A percentile compares a stretch with the other conserved stretches of the same genome.
phyloP scores from a whole-genome alignment of 176 grass and related monocot species.

The Secale cereale region DNA sequence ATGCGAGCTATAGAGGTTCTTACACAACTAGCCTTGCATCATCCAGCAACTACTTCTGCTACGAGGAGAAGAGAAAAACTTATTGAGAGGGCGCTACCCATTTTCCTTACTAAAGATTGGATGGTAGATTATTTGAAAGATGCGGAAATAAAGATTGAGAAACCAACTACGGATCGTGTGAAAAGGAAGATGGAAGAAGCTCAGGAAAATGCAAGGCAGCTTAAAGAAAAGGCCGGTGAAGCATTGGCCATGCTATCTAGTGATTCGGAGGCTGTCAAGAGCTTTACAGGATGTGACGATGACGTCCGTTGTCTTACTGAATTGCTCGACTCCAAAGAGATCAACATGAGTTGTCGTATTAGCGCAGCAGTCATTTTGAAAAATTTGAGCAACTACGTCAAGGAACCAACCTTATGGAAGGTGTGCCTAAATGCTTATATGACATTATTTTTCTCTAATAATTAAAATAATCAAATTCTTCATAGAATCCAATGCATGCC shows the following conservation, averaged over 20 bases:
- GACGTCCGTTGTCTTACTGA: not conserved
- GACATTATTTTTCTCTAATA: not conserved
- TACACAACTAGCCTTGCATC: not conserved
- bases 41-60: too few relatives aligned
- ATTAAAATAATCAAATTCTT: not conserved
- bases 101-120: not conserved
- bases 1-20: not conserved
- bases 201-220: not conserved
- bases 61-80: not conserved
- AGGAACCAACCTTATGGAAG: not conserved
- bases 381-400: not conserved
- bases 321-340: not conserved
- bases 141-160: not conserved
- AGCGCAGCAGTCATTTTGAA: not conserved
- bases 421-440: not conserved
- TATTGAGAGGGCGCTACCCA: not conserved
- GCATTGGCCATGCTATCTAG: not conserved
- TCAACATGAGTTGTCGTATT: not conserved
- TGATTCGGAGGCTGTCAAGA: not conserved
- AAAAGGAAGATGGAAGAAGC: not conserved
- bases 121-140: not conserved
- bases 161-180: too few relatives aligned
- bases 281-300: not conserved
- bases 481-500: not conserved
- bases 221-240: not conserved